These are phyloP conservation scores for Graphium sp. DNA, from an alignment of 2,329 filamentous ascomycete species.

Conservation along the genomic window DNA sequence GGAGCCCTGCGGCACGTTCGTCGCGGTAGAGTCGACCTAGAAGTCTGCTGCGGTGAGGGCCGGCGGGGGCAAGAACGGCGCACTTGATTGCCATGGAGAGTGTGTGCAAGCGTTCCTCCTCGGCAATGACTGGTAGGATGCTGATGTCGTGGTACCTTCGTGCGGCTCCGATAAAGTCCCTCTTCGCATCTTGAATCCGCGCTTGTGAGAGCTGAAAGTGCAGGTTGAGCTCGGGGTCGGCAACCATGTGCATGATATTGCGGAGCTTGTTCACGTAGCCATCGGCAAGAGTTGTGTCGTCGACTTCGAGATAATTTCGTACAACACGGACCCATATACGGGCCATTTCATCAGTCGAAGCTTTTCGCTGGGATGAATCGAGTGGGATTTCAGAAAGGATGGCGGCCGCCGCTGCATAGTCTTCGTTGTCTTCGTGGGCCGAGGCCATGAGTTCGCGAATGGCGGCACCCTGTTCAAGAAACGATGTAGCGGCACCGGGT, in stretches of 20 bases:
- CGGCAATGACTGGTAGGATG: slow-evolving; percentile 60
- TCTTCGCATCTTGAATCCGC: slow-evolving; percentile 79
- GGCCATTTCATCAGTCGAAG: slow-evolving; percentile 69
- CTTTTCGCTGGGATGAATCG: slow-evolving; percentile 72
- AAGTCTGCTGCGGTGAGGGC: slow-evolving; percentile 64
- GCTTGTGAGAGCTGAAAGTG: slow-evolving; percentile 87
- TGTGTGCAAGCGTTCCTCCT: slow-evolving; percentile 71
- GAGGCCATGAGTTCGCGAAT: slow-evolving; percentile 70
- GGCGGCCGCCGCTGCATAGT: slow-evolving; percentile 59
- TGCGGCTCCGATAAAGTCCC: slow-evolving; percentile 76
- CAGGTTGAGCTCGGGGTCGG: slow-evolving; percentile 56
- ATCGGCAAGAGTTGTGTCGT: slow-evolving; percentile 74
- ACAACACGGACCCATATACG: slow-evolving; percentile 86
- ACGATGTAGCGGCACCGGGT: slow-evolving; percentile 32
- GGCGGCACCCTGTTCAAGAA: slow-evolving; percentile 68
- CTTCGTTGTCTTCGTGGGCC: slow-evolving; percentile 68
- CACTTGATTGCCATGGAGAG: slow-evolving; percentile 81
- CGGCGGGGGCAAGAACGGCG: slow-evolving; percentile 81
- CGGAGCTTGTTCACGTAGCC: slow-evolving; percentile 89
- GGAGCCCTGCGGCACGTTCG: slow-evolving; percentile 58
- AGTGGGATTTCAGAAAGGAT: slow-evolving; percentile 71
- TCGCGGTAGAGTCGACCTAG: slow-evolving; percentile 86
- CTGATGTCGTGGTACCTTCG: slow-evolving; percentile 80
- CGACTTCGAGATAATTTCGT: slow-evolving; percentile 83
- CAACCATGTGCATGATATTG: slow-evolving; percentile 68